phyloP scores from a whole-genome alignment of 768 basidiomycete genomes.

The Lactarius tabidus region DNA sequence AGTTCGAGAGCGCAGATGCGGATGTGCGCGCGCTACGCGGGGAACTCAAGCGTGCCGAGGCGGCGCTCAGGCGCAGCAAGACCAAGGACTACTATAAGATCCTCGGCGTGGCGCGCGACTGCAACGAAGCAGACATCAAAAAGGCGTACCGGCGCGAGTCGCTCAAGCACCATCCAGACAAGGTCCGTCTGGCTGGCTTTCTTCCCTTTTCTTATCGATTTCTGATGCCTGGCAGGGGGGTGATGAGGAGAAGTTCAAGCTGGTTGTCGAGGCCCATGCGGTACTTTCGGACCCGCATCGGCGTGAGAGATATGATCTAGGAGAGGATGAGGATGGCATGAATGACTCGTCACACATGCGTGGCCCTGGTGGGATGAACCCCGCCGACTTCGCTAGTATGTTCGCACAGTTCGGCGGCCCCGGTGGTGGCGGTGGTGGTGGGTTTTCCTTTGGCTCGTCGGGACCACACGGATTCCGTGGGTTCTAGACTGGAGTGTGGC shows the following conservation, averaged over 20 bases:
- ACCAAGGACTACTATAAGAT: slow-evolving; percentile 90
- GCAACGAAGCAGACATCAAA: slow-evolving; percentile 71
- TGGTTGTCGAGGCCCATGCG: slow-evolving; percentile 75
- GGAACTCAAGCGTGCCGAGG: slow-evolving; percentile 81
- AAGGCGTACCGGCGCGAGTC: slow-evolving; percentile 89
- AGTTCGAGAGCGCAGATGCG: slow-evolving; percentile 55
- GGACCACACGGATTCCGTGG: slow-evolving; percentile 12
- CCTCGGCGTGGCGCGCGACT: slow-evolving; percentile 55
- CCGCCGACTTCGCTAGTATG: slow-evolving; percentile 27
- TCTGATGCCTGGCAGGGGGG: slow-evolving; percentile 55
- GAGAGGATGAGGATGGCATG: slow-evolving; percentile 75
- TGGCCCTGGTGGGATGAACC: slow-evolving; percentile 37
- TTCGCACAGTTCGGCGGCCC: slow-evolving; percentile 22
- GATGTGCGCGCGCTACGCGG: slow-evolving; percentile 58
- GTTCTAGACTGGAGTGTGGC: not conserved
- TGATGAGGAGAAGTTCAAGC: slow-evolving; percentile 94
- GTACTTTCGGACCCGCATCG: slow-evolving; percentile 75
- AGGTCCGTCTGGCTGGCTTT: slow-evolving; percentile 40
- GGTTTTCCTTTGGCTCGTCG: slow-evolving; percentile 8
- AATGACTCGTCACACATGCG: slow-evolving; percentile 33
- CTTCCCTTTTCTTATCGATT: not conserved
- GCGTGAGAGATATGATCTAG: slow-evolving; percentile 73
- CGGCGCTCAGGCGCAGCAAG: slow-evolving; percentile 79
- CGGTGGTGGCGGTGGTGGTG: slow-evolving; percentile 5
- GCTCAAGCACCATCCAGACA: slow-evolving; percentile 82